Percentiles rank a stretch among this genome's conserved stretches.
Evolutionary conservation across 1,139 yeast species (phyloP).

Genomic region (Sugiyamaella paludigena): DNA sequence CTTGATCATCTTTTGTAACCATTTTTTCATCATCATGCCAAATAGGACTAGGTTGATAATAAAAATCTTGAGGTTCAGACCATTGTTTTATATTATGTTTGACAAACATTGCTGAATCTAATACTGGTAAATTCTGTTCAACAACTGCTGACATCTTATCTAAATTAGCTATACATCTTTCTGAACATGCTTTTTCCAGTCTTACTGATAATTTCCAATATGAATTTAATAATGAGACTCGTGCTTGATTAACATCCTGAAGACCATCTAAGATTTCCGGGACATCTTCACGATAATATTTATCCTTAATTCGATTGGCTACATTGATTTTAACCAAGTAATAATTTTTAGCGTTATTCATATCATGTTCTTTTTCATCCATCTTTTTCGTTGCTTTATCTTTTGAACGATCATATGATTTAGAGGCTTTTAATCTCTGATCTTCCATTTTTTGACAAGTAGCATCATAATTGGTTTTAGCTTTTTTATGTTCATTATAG

Average conservation of each 20-base stretch:
- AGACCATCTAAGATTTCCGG: conserved; percentile 87
- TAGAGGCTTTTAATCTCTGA: conserved; percentile 70
- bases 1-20: conserved; percentile 56
- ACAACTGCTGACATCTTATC: conserved; percentile 57
- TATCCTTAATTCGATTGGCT: conserved; percentile 89
- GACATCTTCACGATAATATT: conserved; percentile 86
- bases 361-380: conserved; percentile 65
- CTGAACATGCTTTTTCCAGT: conserved; percentile 59
- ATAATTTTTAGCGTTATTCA: conserved; percentile 82
- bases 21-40: conserved; percentile 96
- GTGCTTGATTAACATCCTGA: conserved; percentile 80
- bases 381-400: conserved; percentile 60
- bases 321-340: conserved; percentile 78
- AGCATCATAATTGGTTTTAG: conserved; percentile 74
- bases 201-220: conserved; percentile 63
- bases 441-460: conserved; percentile 78
- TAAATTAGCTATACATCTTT: conserved; percentile 52
- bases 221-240: conserved; percentile 69
- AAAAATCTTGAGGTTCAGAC: conserved; percentile 84
- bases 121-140: conserved; percentile 65
- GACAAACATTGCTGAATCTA: conserved; percentile 88
- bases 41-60: conserved; percentile 81
- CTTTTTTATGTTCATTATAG: conserved; percentile 65
- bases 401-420: conserved; percentile 41
- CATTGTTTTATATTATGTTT: conserved; percentile 78